A percentile compares a stretch with the other conserved stretches of the same genome.
Conservation (phyloP, 108 stramenopile species). For the Cylindrotheca closterium region DNA sequence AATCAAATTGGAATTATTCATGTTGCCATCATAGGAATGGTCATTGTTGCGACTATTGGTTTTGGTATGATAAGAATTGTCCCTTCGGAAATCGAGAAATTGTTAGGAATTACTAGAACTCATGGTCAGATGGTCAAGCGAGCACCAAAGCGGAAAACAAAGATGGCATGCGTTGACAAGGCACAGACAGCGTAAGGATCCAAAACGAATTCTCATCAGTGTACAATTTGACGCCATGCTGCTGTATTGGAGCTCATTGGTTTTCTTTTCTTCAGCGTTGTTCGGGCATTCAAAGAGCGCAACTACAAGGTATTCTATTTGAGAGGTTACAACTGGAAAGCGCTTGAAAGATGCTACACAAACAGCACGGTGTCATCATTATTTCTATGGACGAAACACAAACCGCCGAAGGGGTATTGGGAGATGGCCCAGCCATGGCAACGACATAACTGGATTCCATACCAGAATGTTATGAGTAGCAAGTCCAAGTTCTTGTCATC, state of each 20-base stretch:
- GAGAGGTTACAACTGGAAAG: not conserved
- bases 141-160: not conserved
- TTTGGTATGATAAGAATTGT: no score
- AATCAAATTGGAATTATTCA: no score
- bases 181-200: not conserved
- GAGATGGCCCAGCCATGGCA: constrained; percentile 1
- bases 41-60: no score
- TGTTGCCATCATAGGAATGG: no score
- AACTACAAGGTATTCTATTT: not conserved
- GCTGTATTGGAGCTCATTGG: no score
- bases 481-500: not conserved
- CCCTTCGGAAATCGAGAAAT: no score
- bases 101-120: no score
- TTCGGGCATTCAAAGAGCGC: not conserved
- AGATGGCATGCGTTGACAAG: not conserved
- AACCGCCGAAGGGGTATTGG: not conserved
- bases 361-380: not conserved
- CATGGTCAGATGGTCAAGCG: no score
- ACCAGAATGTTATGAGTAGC: not conserved
- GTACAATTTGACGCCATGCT: no score
- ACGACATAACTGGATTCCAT: constrained; percentile 3
- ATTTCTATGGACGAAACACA: not conserved
- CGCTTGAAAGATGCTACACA: not conserved
- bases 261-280: no score
- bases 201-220: no score